phyloP scores from a whole-genome alignment of 163 green algal species.

The Trebouxiophyceae sp. region DNA sequence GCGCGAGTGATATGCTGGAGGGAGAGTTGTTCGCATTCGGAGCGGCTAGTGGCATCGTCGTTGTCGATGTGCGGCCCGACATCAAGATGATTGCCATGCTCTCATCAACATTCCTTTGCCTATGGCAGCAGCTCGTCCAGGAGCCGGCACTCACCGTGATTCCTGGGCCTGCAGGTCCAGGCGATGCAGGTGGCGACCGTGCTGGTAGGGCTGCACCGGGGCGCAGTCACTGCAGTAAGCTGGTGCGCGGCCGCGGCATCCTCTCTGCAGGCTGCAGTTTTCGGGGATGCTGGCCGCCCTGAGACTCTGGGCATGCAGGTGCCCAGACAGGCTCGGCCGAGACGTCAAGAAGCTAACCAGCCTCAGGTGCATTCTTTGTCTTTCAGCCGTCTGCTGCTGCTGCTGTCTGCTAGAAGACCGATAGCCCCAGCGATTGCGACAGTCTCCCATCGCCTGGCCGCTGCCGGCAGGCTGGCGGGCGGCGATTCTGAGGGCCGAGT shows the following conservation, averaged over 20 bases:
- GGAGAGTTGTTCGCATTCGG: constrained; percentile 25
- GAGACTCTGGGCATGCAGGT: not conserved
- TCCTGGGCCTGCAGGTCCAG: constrained; percentile 37
- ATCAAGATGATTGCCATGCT: too few species aligned
- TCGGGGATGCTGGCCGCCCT: not conserved
- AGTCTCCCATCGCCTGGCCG: too few species aligned
- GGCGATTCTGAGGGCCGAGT: constrained; percentile 62
- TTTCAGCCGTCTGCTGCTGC: not conserved
- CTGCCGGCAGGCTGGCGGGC: constrained; percentile 62
- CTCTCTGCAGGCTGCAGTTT: not conserved
- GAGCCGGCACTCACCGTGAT: too few species aligned
- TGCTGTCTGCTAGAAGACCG: not conserved
- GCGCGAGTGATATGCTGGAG: constrained; percentile 40
- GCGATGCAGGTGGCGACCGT: constrained; percentile 46
- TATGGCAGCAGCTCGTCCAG: too few species aligned
- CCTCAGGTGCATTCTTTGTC: not conserved
- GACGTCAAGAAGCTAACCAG: not conserved
- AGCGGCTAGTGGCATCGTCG: constrained; percentile 7
- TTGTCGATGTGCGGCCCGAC: constrained; percentile 29
- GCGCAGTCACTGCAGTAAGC: not conserved
- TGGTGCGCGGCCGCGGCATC: not conserved
- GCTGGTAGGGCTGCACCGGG: constrained; percentile 50
- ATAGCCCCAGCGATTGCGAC: too few species aligned
- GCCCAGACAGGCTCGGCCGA: not conserved
- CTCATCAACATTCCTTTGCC: not conserved